Evolutionary conservation across 2,329 filamentous ascomycete genomes (phyloP), one percentile per base, ranked within the genome.

Genomic region (Xylariaceae sp.): DNA sequence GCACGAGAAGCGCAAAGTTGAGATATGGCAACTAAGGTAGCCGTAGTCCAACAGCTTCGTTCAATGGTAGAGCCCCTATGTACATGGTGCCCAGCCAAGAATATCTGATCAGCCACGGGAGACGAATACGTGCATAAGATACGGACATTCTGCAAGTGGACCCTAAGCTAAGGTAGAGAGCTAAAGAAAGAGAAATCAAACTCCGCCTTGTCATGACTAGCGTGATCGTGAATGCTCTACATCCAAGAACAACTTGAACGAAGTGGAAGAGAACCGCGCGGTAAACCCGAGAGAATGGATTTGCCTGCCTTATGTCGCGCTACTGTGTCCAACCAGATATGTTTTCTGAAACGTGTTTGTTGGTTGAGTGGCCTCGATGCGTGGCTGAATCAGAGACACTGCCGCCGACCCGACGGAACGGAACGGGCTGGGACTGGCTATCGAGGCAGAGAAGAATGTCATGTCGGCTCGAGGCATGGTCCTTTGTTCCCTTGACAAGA

Each of bases 191-290:
- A 28, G 22, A 28, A 28, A 4, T 28, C 22, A 28, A 28, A 28
- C 22, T 28, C 22, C 22, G 22, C 22, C 22, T 28, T 28, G 7
- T 28, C 22, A 28, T 28, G 22, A 7, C 22, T 28, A 28, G 22
- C 22, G 4, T 28, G 22, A 28, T 28, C 22, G 22, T 28, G 22
- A 28, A 28, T 28, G 22, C 22, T 28, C 22, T 28, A 7, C 22
- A 7, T 5, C 7, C 22, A 4, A 28, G 7, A 7, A 7, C 22
- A 28, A 4, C 22, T 28, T 28, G 7, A 7, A 28, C 4, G 4
- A 28, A 28, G 22, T 28, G 7, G 36, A 43, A 19, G 13, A 44
- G 42, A 56, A 45, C 52, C 57, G 56, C 54, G 58, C 56, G 56
- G 50, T 48, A 58, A 58, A 51, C 17, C 31, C 39, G 13, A 45